These are phyloP conservation scores for Malania oleifera DNA, from an alignment of 164 flowering plant species.

Conservation along the genomic window DNA sequence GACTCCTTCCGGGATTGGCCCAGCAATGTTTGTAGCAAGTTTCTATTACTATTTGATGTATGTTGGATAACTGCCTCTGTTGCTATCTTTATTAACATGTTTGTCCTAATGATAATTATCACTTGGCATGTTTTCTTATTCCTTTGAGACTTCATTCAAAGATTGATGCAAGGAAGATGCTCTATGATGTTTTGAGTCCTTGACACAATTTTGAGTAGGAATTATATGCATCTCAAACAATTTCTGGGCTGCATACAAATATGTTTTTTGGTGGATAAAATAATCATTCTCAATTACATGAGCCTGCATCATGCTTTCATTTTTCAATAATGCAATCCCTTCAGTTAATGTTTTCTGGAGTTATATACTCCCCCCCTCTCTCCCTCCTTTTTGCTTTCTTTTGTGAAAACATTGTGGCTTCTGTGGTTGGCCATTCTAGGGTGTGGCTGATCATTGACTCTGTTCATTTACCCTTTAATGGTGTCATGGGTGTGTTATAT, in stretches of 20 bases:
- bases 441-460: constrained; percentile 14
- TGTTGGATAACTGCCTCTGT: constrained; percentile 30
- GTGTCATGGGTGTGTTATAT: constrained; percentile 40
- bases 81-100: constrained; percentile 12
- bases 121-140: not conserved
- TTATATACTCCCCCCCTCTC: too few species aligned
- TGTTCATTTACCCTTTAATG: constrained; percentile 23
- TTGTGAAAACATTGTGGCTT: not conserved
- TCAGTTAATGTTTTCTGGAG: too few species aligned
- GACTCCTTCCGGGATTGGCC: constrained; percentile 18
- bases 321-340: constrained; percentile 10
- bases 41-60: constrained; percentile 41
- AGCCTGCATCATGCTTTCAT: constrained; percentile 18
- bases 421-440: constrained; percentile 15
- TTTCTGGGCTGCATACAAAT: constrained; percentile 15
- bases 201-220: constrained; percentile 12
- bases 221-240: constrained; percentile 18
- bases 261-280: constrained; percentile 14
- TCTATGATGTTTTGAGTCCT: not conserved
- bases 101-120: constrained; percentile 11
- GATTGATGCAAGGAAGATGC: not conserved
- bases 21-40: constrained; percentile 40
- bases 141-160: not conserved
- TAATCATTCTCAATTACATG: constrained; percentile 2
- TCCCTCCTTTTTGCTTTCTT: not conserved